Conservation (phyloP, 768 basidiomycete species). For the Suillus americanus region DNA sequence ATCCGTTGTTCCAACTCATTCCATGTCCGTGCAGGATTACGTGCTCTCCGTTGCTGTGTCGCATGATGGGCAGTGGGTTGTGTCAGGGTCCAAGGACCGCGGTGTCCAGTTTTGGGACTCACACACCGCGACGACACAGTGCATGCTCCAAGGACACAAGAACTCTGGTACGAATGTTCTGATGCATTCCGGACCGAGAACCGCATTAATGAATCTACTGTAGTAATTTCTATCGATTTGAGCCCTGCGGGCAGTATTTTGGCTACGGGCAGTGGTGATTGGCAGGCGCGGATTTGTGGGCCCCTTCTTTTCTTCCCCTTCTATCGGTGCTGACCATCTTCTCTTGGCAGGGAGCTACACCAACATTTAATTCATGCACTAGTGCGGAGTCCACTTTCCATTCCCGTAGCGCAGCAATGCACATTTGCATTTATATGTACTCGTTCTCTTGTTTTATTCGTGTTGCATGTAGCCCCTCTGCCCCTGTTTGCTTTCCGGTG, state of each 20-base stretch:
- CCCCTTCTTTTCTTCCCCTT: conserved; percentile 14
- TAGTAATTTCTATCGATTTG: conserved; percentile 41
- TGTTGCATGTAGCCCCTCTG: background rate
- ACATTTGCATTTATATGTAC: background rate
- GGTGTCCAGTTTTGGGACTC: conserved; percentile 38
- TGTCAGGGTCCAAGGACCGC: conserved; percentile 38
- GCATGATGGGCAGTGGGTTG: conserved; percentile 33
- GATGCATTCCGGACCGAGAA: background rate
- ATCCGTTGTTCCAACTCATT: background rate
- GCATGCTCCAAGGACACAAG: conserved; percentile 36
- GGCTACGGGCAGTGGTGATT: conserved; percentile 39
- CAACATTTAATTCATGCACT: background rate
- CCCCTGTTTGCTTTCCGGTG: background rate
- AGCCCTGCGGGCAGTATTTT: conserved; percentile 29
- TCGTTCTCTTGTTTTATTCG: background rate
- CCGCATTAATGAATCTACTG: background rate
- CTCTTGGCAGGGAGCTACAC: conserved; percentile 4
- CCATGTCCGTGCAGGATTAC: conserved; percentile 23
- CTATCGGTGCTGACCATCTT: background rate
- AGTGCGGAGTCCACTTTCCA: background rate
- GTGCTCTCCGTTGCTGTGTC: conserved; percentile 30
- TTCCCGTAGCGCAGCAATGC: background rate
- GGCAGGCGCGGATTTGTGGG: conserved; percentile 38
- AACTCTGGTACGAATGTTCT: conserved; percentile 31
- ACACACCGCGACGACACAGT: conserved; percentile 29